Base-by-base conservation (phyloP, 2,329 filamentous ascomycete genomes). In the Orbilia brochopaga region DNA sequence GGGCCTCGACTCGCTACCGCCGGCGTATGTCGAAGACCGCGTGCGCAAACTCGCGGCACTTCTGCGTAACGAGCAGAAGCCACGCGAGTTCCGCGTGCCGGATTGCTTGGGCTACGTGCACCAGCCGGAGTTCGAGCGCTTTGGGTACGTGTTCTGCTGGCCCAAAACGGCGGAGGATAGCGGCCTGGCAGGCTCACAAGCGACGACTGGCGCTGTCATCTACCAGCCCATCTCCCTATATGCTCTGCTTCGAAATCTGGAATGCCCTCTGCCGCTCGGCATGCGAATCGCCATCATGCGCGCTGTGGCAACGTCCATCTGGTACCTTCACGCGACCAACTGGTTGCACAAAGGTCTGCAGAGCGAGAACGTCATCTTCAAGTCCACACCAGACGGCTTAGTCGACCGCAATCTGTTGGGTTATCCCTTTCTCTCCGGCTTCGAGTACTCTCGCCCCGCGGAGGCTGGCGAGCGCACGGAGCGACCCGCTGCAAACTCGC, bases 291-390 rank as follows among this genome's bases (percentile, higher is more conserved):
- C 76, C 27, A 80, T 87, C 17, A 84, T 85, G 50, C 80, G 81
- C 52, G 81, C 82, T 24, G 79, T 86, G 30, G 80, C 83, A 64
- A 83, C 83, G 74, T 85, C 82, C 17, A 76, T 87, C 1, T 78
- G 86, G 52, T 84, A 85, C 62, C 79, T 86, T 0, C 84, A 86
- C 74, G 81, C 83, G 1, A 83, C 85, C 0, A 82, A 84, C 69
- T 86, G 84, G 84, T 79, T 86, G 4, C 84, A 86, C 79, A 86
- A 86, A 74, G 83, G 83, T n/a, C 79, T 86, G 3, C 82, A 84
- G 11, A 82, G 81, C 65, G 79, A 83, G 61, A 85, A 84, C 75
- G 80, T 86, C 30, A 76, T 86, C 10, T 85, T 86, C 76, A 37
- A 32, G 55, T 58, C 30, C 24, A 19, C 53, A 13, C 32, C 23